Evolutionary conservation across 306 rosid species (phyloP), one percentile per base, ranked within the genome.

Genomic region (Herpetospermum pedunculosum): DNA sequence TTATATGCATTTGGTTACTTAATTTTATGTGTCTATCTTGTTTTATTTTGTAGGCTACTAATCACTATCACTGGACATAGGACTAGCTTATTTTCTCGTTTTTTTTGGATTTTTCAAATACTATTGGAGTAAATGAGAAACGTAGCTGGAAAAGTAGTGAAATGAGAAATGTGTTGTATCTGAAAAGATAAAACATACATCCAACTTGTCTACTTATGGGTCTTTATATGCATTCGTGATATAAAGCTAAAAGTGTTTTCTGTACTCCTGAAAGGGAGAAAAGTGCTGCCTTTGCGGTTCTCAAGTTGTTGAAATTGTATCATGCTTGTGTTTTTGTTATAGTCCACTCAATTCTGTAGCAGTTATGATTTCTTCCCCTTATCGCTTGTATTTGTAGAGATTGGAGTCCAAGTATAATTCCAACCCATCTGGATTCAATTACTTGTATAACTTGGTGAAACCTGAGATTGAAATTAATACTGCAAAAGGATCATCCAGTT

Each of bases 401-500:
- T 86, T 95, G 96, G 97, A 95, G 76, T 3, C 89, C 60, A 88
- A 87, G 74, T 89, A 95, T 78, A 16, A 46, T 16, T 76, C 92
- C 49, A 84, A 84, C 80, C 84, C 96, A 46, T 16, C 87, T 5
- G 75, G 76, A 62, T 91, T 91, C 88, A 81, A 85, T 65, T 77
- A 75, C 78, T 75, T 95, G 83, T 95, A 88, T 80, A 84, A 84
- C 84, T 71, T 95, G 92, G 99, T 95, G 28, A 90, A 81, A 58
- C 68, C 34, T 37, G 99, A 95, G 86, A 79, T 95, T 83, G 97
- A 86, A 80, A 78, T 85, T 79, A 87, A 87, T 77, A 87, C 96
- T 18, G 82, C 96, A 18, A 95, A 91, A 81, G 84, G 84, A 72
- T 87, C 97, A 74, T 95, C 99, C 77, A 95, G 99, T 80, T 89